Conservation (phyloP, 306 rosid species). For the Chamaecrista fasciculata region DNA sequence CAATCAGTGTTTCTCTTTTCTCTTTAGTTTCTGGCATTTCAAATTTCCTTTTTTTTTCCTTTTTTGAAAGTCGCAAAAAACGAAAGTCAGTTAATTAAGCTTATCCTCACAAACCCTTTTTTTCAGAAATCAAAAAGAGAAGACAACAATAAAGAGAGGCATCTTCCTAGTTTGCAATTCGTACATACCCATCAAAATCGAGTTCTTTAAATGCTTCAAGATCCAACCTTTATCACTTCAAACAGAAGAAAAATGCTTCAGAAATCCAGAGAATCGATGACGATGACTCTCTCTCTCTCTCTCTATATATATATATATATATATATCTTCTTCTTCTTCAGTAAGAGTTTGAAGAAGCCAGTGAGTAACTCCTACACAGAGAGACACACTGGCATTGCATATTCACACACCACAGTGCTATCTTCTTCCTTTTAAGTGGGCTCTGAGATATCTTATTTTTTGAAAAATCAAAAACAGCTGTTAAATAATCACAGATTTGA, state of each 20-base stretch:
- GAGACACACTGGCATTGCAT: not conserved
- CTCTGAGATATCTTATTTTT: slow-evolving; percentile 7
- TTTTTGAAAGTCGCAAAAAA: not conserved
- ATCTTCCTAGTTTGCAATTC: not conserved
- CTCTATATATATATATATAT: no score
- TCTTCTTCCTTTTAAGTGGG: not conserved
- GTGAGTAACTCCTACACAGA: slow-evolving; percentile 26
- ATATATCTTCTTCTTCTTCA: no score
- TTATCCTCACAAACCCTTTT: not conserved
- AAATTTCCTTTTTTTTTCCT: not conserved
- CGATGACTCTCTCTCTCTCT: not conserved
- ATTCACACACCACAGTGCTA: not conserved
- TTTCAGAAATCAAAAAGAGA: not conserved
- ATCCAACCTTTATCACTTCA: slow-evolving; percentile 13
- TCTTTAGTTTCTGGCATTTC: not conserved
- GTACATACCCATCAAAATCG: slow-evolving; percentile 27
- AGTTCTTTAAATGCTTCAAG: slow-evolving; percentile 21
- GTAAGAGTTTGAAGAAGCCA: not conserved
- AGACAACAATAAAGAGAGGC: not conserved
- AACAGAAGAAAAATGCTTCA: not conserved
- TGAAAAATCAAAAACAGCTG: slow-evolving; percentile 26
- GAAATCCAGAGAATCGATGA: slow-evolving; percentile 2
- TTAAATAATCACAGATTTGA: slow-evolving; percentile 26
- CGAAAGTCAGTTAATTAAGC: not conserved
- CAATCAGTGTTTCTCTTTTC: not conserved